Evolutionary conservation across 345 rosid species (phyloP).

Genomic region (Euclidium syriacum): DNA sequence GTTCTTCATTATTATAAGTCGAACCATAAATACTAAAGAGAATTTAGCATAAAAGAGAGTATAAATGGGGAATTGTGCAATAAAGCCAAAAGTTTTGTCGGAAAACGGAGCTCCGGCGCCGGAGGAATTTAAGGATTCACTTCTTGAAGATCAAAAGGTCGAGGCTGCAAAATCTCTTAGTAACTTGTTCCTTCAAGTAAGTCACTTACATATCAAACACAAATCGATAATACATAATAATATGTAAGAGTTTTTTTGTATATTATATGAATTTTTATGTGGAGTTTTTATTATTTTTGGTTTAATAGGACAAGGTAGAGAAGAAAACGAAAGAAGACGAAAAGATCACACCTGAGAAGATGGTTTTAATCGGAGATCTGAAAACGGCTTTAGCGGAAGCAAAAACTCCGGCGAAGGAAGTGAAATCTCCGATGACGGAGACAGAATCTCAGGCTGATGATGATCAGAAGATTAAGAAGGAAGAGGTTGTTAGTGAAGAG

Average conservation of each 20-base stretch:
- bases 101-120: slow-evolving; percentile 21
- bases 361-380: background rate
- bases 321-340: slow-evolving; percentile 4
- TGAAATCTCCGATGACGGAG: background rate
- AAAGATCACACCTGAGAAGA: background rate
- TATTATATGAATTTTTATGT: background rate
- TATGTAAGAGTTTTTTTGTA: background rate
- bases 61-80: slow-evolving; percentile 29
- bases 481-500: background rate
- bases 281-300: background rate
- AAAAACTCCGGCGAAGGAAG: background rate
- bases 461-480: background rate
- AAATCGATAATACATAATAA: background rate
- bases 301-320: slow-evolving; percentile 8
- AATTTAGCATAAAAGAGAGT: background rate
- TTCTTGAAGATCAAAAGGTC: slow-evolving; percentile 20
- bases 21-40: background rate
- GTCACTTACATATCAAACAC: background rate
- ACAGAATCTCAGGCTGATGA: background rate
- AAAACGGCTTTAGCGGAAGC: background rate
- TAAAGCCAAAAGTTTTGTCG: slow-evolving; percentile 22
- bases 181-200: slow-evolving; percentile 24
- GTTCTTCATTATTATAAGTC: no score
- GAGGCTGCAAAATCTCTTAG: slow-evolving; percentile 22
- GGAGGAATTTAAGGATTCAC: slow-evolving; percentile 16